Percentiles rank a stretch among this genome's conserved stretches.
These are phyloP conservation scores for Xylaria polymorpha DNA, from an alignment of 2,329 filamentous ascomycete genomes.

Conservation along the genomic window DNA sequence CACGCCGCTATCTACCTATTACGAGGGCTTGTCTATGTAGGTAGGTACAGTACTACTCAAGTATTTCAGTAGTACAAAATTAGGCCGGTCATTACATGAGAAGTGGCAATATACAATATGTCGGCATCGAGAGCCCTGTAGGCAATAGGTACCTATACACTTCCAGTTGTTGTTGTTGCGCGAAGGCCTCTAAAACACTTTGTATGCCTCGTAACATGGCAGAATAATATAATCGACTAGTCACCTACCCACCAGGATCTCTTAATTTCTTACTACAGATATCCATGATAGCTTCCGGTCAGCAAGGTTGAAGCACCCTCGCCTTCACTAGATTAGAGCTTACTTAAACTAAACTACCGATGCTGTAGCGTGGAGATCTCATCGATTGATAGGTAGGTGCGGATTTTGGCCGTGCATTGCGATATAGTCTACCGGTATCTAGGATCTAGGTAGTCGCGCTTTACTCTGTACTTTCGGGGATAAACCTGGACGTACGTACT, in stretches of 20 bases:
- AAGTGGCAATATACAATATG: no score
- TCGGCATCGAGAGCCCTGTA: no score
- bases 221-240: background rate
- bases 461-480: background rate
- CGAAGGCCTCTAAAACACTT: no score
- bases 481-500: background rate
- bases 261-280: background rate
- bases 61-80: background rate
- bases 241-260: background rate
- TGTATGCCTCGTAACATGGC: no score
- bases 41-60: no score
- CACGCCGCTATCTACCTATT: conserved; percentile 1
- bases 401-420: background rate
- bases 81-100: background rate
- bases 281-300: no score
- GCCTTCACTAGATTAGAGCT: background rate
- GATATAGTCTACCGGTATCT: no score
- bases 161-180: no score
- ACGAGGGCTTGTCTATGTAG: background rate
- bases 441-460: background rate
- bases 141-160: no score
- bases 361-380: conserved; percentile 1
- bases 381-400: background rate
- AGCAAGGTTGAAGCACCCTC: background rate
- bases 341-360: background rate